A percentile compares a stretch with the other conserved stretches of the same genome.
phyloP scores from a whole-genome alignment of 2,329 filamentous ascomycete species.

The Ophiostoma australiae region DNA sequence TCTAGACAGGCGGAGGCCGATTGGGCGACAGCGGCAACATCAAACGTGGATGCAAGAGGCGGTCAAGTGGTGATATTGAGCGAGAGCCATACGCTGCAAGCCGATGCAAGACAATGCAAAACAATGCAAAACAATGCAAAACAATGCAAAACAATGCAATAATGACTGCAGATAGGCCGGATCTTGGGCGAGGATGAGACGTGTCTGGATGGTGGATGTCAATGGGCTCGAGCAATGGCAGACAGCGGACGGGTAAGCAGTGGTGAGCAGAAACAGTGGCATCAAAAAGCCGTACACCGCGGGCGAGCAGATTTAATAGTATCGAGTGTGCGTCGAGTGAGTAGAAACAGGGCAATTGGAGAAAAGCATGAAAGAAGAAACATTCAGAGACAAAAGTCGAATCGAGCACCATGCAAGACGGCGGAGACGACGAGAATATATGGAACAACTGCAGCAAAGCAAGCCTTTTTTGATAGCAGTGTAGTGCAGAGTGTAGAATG shows the following conservation, averaged over 20 bases:
- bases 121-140: too few species aligned
- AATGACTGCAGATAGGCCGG: neutral
- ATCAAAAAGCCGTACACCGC: neutral
- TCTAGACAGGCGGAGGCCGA: neutral
- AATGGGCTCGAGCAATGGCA: neutral
- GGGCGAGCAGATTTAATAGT: neutral
- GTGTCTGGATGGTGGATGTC: slow-evolving; percentile 2
- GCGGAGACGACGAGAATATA: slow-evolving; percentile 23
- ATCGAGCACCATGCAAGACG: slow-evolving; percentile 18
- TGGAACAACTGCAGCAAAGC: neutral
- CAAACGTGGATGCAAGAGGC: slow-evolving; percentile 13
- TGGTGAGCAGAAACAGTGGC: neutral
- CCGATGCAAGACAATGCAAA: neutral
- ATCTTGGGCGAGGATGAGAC: slow-evolving; percentile 9
- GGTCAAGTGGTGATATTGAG: slow-evolving; percentile 3
- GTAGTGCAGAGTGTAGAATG: neutral
- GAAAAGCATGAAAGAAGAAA: neutral
- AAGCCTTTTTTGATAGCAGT: neutral
- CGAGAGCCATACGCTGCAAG: slow-evolving; percentile 14
- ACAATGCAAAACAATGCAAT: too few species aligned
- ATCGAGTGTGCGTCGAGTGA: neutral
- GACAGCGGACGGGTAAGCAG: neutral
- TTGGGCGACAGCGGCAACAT: slow-evolving; percentile 14
- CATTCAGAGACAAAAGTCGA: neutral
- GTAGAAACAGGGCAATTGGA: neutral